Conservation (phyloP, 2,329 filamentous ascomycete genomes). For the Didymella exigua region DNA sequence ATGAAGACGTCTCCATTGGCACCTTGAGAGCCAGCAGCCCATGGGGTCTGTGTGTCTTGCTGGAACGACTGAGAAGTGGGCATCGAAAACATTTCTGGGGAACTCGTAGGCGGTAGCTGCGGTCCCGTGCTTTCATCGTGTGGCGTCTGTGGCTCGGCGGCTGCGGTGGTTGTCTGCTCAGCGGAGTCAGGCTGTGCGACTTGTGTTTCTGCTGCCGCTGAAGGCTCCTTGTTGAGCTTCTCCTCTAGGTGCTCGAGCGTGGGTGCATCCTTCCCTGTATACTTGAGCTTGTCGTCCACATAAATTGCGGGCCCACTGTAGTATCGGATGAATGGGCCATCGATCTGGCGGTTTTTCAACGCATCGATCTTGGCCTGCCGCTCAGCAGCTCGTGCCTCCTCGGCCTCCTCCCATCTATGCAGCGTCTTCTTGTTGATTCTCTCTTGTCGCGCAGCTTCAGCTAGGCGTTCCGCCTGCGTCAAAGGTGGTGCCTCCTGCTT, state of each 20-base stretch:
- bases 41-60: slow-evolving; percentile 25
- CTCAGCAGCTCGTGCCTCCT: slow-evolving; percentile 85
- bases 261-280: slow-evolving; percentile 61
- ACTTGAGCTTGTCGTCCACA: slow-evolving; percentile 74
- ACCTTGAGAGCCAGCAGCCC: slow-evolving; percentile 33
- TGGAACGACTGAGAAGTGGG: slow-evolving; percentile 24
- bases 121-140: slow-evolving; percentile 10
- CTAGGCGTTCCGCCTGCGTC: slow-evolving; percentile 85
- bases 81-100: slow-evolving; percentile 20
- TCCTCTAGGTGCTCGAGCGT: slow-evolving; percentile 46
- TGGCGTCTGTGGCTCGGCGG: slow-evolving; percentile 5
- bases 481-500: slow-evolving; percentile 78
- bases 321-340: slow-evolving; percentile 87
- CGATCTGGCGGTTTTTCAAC: slow-evolving; percentile 81
- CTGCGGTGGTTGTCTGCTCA: slow-evolving; percentile 1
- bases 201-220: slow-evolving; percentile 12
- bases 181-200: slow-evolving; percentile 9
- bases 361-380: slow-evolving; percentile 83
- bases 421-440: slow-evolving; percentile 86
- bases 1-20: slow-evolving; percentile 30
- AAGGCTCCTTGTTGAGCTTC: slow-evolving; percentile 42
- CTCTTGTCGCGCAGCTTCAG: slow-evolving; percentile 82
- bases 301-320: slow-evolving; percentile 92
- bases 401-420: slow-evolving; percentile 91
- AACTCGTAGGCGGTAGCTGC: slow-evolving; percentile 18